A percentile compares a stretch with the other conserved stretches of the same genome.
These are phyloP conservation scores for Parsonsia alboflavescens DNA, from an alignment of 257 asterid genomes.

Conservation along the genomic window DNA sequence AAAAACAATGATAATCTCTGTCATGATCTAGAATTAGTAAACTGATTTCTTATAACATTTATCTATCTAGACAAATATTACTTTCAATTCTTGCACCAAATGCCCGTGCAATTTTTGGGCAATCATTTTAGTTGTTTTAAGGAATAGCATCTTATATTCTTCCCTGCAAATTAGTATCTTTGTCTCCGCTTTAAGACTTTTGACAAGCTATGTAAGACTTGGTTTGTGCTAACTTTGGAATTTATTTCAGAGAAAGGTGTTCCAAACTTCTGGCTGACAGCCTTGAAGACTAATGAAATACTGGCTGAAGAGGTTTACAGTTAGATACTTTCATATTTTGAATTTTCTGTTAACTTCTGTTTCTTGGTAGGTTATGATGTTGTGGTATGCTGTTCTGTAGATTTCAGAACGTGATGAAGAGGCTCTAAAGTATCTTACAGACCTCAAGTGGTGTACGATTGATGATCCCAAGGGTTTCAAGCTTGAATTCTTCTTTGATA, in stretches of 20 bases:
- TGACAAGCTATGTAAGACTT: not conserved
- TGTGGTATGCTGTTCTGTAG: slow-evolving; percentile 22
- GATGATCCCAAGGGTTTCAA: slow-evolving; percentile 77
- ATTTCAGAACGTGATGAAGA: slow-evolving; percentile 72
- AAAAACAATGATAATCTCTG: too few species aligned
- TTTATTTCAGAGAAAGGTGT: slow-evolving; percentile 66
- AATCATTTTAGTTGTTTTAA: too few species aligned
- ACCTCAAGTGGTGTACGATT: slow-evolving; percentile 62
- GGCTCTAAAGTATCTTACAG: slow-evolving; percentile 69
- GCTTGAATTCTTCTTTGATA: slow-evolving; percentile 69
- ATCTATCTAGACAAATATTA: too few species aligned
- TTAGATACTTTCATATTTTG: not conserved
- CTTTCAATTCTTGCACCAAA: too few species aligned
- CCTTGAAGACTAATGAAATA: slow-evolving; percentile 62
- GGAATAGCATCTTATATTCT: too few species aligned
- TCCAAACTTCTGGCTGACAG: slow-evolving; percentile 64
- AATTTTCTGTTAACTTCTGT: not conserved
- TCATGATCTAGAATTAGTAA: too few species aligned
- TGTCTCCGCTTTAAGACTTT: too few species aligned
- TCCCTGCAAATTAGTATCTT: too few species aligned
- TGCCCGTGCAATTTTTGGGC: too few species aligned
- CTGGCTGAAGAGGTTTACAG: slow-evolving; percentile 59
- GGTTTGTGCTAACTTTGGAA: slow-evolving; percentile 8
- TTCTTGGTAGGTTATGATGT: slow-evolving; percentile 14
- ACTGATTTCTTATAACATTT: too few species aligned